Evolutionary conservation across 179 eudicot genomes (phyloP).

Genomic region (Heliamphora pulchella): DNA sequence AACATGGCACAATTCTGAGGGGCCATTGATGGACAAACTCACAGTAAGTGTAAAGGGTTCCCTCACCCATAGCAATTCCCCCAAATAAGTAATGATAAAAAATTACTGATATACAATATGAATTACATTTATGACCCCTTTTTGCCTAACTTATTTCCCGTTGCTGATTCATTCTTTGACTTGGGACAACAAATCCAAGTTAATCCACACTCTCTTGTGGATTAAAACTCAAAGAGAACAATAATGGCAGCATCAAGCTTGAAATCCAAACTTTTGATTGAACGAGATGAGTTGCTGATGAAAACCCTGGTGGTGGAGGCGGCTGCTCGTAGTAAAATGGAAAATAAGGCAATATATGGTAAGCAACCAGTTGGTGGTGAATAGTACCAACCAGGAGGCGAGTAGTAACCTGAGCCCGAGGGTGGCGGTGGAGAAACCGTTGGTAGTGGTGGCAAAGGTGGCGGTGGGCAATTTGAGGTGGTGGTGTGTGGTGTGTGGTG

Average conservation of each 20-base stretch:
- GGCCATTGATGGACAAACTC: neutral
- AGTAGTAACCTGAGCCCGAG: neutral
- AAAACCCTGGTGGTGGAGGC: neutral
- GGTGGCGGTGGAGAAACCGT: neutral
- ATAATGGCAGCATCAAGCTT: neutral
- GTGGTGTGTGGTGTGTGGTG: neutral
- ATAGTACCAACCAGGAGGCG: constrained; percentile 1
- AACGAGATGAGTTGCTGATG: constrained; percentile 4
- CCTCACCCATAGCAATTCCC: neutral
- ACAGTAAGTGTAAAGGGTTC: neutral
- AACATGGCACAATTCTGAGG: neutral
- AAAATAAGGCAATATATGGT: constrained; percentile 14
- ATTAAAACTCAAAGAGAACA: neutral
- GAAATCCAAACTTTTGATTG: constrained; percentile 15
- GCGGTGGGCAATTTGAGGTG: constrained; percentile 10
- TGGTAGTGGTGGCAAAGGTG: neutral
- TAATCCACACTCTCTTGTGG: neutral
- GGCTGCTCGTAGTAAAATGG: constrained; percentile 12
- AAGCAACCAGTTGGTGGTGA: constrained; percentile 13
- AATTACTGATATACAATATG: neutral
- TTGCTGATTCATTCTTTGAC: too few relatives aligned
- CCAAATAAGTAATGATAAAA: neutral
- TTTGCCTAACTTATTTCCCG: neutral
- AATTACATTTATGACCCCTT: neutral
- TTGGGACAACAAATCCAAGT: neutral